Evolutionary conservation across 306 rosid genomes (phyloP), one percentile per base, ranked within the genome.

Genomic region (Begonia peltatifolia): DNA sequence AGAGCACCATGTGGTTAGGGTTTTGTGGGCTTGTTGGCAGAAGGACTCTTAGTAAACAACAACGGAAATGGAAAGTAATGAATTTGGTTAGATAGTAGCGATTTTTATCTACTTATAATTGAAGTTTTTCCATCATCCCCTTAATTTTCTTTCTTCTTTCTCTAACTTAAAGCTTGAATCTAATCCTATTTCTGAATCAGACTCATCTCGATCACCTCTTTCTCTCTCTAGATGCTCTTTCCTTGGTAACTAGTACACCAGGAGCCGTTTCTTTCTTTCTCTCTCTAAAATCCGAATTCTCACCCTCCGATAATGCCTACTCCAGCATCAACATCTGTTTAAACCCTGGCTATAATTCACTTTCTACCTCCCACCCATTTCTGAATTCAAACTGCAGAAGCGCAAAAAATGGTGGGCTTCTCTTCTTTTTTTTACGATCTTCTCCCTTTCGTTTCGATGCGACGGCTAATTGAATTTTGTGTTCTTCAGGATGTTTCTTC

Each of bases 181-280:
- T 30, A 30, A 30, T 30, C 38, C 0, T 5, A 30, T 30, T 30
- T 30, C 38, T 30, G 38, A 30, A 30, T 30, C 38, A 30, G 38
- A 30, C 38, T 9, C 38, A 7, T 30, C 38, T 30, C 38, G 38
- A 30, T 30, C 38, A 30, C 6, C 41, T 52, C 15, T 42, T 46
- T 54, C 42, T 51, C 61, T 55, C 36, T 44, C 12, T 49, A 50
- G 6, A 23, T 53, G 56, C 62, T 23, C 38, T 62, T 59, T 71
- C 83, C 65, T 87, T 69, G 84, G 84, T 76, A 77, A 72, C 68
- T 59, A 74, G 41, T 62, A 30, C 38, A 30, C 63, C 79, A 67
- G 64, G 73, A 93, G 83, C 84, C 89, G 93, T 44, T 30, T 55
- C 63, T 56, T 72, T 52, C 60, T 48, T 71, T 62, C 71, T 55